Evolutionary conservation across 208 protist species (phyloP).

Genomic region (Leishmania martiniquensis): DNA sequence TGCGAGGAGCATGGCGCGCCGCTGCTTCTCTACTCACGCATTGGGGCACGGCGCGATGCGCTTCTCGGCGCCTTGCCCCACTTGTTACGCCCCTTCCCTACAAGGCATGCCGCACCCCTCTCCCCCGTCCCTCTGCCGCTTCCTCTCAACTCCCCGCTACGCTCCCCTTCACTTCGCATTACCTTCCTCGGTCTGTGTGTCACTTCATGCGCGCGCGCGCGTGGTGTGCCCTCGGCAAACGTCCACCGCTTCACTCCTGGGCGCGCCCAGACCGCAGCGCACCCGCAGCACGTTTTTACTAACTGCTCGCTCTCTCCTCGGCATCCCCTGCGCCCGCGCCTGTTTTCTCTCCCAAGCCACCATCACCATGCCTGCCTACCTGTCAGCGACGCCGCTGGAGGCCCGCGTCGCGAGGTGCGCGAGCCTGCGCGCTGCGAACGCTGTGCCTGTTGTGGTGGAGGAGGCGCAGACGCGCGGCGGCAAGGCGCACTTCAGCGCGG

Average conservation of each 20-base stretch:
- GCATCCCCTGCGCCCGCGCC: not conserved
- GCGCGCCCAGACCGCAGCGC: not conserved
- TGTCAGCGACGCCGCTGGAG: slow-evolving; percentile 21
- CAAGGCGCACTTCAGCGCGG: slow-evolving; percentile 36
- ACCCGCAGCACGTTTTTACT: not conserved
- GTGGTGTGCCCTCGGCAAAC: too few relatives aligned
- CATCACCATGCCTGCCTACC: slow-evolving; percentile 25
- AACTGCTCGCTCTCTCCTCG: too few relatives aligned
- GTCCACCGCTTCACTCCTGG: not conserved
- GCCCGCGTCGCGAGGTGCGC: slow-evolving; percentile 27
- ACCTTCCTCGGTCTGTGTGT: not conserved
- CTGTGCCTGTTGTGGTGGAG: slow-evolving; percentile 35
- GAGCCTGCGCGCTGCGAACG: slow-evolving; percentile 1
- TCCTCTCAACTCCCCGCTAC: not conserved
- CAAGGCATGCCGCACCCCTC: too few relatives aligned
- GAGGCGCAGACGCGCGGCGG: slow-evolving; percentile 16
- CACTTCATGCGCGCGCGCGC: not conserved
- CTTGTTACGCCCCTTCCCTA: too few relatives aligned
- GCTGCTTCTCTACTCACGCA: too few relatives aligned
- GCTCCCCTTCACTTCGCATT: not conserved
- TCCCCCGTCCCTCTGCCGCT: not conserved
- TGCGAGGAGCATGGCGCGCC: too few relatives aligned
- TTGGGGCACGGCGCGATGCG: too few relatives aligned
- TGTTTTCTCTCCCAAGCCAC: not conserved
- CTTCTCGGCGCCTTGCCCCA: too few relatives aligned